Evolutionary conservation across 805 yeast species (phyloP), one percentile per base, ranked within the genome.

Genomic region (Alloascoidea hylecoeti): DNA sequence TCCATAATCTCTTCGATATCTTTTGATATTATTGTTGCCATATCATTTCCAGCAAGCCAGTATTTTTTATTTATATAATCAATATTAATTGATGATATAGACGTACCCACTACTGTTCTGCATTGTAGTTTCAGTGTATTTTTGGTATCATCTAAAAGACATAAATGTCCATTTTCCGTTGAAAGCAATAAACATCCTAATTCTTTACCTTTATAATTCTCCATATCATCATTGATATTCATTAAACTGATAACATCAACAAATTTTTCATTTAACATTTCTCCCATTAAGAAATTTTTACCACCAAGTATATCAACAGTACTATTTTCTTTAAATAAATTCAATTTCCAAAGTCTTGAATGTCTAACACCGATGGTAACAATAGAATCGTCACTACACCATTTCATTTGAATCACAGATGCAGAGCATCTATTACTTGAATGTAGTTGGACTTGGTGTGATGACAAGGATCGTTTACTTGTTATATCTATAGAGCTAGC

Each of bases 391-490:
- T 63, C 64, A 39, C 68, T 59, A 19, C 61, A 48, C 88, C 88
- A 80, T 3, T 63, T 37, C 33, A 79, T 48, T 32, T 68, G 72
- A 44, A 70, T 63, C 4, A 80, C 64, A 5, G 64, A 60, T 0
- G 81, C 68, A 1, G 80, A 71, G 49, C 86, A 79, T 46, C 71
- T 64, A 53, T 79, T 79, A 30, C 74, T 67, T 0, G 75, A 71
- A 16, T 55, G 49, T 18, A 72, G 57, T 3, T 49, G 48, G 4
- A 61, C 49, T 2, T 52, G 45, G 0, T 58, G 55, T 5, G 47
- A 49, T 9, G 30, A 23, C n/a, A 42, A 38, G 17, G 41, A 40
- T 3, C 44, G 42, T 12, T 68, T 48, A 35, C 53, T 61, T n/a
- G n/a, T n/a, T n/a, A n/a, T n/a, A n/a, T n/a, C n/a, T n/a, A n/a